A percentile compares a stretch with the other conserved stretches of the same genome.
These are phyloP conservation scores for Neodidymelliopsis sp. DNA, from an alignment of 2,329 filamentous ascomycete genomes.

Conservation along the genomic window DNA sequence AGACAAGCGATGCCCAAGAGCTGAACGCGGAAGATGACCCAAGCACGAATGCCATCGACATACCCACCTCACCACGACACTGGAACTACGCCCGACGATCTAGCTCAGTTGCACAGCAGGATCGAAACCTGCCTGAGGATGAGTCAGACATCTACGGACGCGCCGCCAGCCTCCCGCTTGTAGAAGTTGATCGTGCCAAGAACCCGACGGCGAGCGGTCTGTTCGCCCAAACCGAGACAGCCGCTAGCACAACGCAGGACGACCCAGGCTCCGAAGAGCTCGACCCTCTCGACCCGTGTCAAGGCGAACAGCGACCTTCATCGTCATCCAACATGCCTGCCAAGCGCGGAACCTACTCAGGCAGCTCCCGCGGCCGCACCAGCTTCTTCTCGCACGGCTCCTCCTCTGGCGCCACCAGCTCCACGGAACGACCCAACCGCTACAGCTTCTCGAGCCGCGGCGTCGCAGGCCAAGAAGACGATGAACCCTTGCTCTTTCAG, in stretches of 20 bases:
- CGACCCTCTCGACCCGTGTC: constrained; percentile 38
- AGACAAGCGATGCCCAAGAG: constrained; percentile 36
- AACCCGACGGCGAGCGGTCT: constrained; percentile 69
- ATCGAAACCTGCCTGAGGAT: constrained; percentile 67
- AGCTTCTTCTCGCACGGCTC: constrained; percentile 43
- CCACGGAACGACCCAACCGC: constrained; percentile 47
- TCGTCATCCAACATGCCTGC: constrained; percentile 41
- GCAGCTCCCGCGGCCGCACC: constrained; percentile 38
- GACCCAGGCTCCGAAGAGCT: constrained; percentile 22
- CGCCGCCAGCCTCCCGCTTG: constrained; percentile 72
- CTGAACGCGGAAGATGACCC: constrained; percentile 46
- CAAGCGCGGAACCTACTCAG: constrained; percentile 36
- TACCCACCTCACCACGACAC: constrained; percentile 71
- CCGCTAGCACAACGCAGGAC: constrained; percentile 39
- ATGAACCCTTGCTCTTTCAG: constrained; percentile 75
- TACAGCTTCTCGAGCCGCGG: constrained; percentile 56
- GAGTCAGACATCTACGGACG: constrained; percentile 68
- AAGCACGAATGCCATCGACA: constrained; percentile 73
- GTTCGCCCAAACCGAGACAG: constrained; percentile 54
- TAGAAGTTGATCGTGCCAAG: constrained; percentile 58
- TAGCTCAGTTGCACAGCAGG: constrained; percentile 73
- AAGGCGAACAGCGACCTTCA: constrained; percentile 26
- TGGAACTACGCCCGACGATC: constrained; percentile 64
- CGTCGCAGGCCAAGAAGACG: constrained; percentile 60
- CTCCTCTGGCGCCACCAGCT: constrained; percentile 45